phyloP scores from a whole-genome alignment of 2,329 filamentous ascomycete genomes.

The Ceratocystis diversiconidia region DNA sequence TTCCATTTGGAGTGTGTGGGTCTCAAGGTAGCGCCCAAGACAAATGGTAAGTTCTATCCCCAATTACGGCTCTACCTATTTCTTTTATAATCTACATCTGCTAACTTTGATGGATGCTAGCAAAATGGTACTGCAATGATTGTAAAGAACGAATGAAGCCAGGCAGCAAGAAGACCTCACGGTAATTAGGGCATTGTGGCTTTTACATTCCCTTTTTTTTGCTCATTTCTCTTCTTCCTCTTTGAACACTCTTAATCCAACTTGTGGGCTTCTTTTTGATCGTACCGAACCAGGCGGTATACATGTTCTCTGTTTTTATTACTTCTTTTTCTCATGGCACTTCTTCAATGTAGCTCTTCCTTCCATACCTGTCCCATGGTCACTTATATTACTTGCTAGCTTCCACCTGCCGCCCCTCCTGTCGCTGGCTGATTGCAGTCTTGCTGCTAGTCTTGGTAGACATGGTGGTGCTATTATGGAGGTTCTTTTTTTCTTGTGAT shows the following conservation, averaged over 20 bases:
- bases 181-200: slow-evolving; percentile 23
- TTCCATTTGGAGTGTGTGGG: slow-evolving; percentile 75
- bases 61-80: too few species aligned
- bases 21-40: slow-evolving; percentile 61
- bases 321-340: not conserved
- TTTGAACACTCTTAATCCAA: not conserved
- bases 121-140: slow-evolving; percentile 72
- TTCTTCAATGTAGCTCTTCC: not conserved
- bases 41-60: slow-evolving; percentile 46
- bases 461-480: too few species aligned
- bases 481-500: too few species aligned
- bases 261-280: not conserved
- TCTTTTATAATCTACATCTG: not conserved
- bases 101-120: slow-evolving; percentile 31
- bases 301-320: not conserved
- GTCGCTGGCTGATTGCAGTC: too few species aligned
- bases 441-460: too few species aligned
- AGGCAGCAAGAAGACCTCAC: slow-evolving; percentile 37
- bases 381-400: too few species aligned
- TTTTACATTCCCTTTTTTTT: not conserved
- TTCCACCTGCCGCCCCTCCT: too few species aligned
- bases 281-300: slow-evolving; percentile 6
- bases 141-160: slow-evolving; percentile 54
- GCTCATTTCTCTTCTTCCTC: not conserved
- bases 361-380: not conserved